phyloP scores from a whole-genome alignment of 2,329 filamentous ascomycete species.

The Fusarium buharicum region DNA sequence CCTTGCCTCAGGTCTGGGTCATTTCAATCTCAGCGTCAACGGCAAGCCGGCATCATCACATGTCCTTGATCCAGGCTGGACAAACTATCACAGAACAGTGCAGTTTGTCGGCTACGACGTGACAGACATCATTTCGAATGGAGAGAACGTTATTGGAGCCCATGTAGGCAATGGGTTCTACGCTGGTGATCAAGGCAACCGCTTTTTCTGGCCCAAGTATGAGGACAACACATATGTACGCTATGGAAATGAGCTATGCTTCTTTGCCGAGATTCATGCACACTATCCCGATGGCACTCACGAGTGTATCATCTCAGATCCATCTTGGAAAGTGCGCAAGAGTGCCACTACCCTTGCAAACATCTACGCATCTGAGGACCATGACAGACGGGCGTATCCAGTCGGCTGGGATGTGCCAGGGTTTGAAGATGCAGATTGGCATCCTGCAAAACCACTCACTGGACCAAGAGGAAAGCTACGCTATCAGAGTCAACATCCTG shows the following conservation, averaged over 20 bases:
- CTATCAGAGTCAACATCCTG: slow-evolving; percentile 55
- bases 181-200: slow-evolving; percentile 55
- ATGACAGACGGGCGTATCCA: slow-evolving; percentile 51
- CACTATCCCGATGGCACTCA: slow-evolving; percentile 52
- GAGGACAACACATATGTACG: slow-evolving; percentile 55
- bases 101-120: slow-evolving; percentile 58
- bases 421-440: slow-evolving; percentile 46
- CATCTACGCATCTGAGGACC: slow-evolving; percentile 54
- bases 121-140: slow-evolving; percentile 46
- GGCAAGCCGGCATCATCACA: slow-evolving; percentile 49
- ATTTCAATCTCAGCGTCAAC: slow-evolving; percentile 54
- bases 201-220: slow-evolving; percentile 57
- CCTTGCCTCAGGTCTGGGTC: slow-evolving; percentile 53
- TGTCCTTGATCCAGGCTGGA: slow-evolving; percentile 54
- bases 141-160: slow-evolving; percentile 54
- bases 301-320: slow-evolving; percentile 51
- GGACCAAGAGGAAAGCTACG: slow-evolving; percentile 52
- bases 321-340: slow-evolving; percentile 52
- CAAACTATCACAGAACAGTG: slow-evolving; percentile 53
- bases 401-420: slow-evolving; percentile 48
- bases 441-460: slow-evolving; percentile 49
- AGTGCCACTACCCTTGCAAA: slow-evolving; percentile 54
- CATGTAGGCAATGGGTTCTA: slow-evolving; percentile 58
- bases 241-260: slow-evolving; percentile 54
- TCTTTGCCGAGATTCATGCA: slow-evolving; percentile 53